Percentiles rank a stretch among this genome's conserved stretches.
Conservation (phyloP, 805 yeast genomes). For the Suhomyces sp. region DNA sequence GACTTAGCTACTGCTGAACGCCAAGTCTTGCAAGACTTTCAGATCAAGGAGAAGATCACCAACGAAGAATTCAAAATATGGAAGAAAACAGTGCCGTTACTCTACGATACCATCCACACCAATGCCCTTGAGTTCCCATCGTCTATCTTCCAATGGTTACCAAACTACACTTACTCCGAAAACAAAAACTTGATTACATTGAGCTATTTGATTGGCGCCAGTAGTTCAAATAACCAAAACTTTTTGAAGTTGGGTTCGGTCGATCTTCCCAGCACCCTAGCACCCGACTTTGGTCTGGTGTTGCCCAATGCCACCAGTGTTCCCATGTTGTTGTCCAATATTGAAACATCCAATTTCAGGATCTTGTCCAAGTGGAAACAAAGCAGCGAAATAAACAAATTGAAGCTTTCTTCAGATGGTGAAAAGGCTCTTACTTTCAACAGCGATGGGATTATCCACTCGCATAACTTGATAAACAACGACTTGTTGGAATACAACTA, state of each 20-base stretch:
- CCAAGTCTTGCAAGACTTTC: constrained; percentile 44
- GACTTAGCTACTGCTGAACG: constrained; percentile 28
- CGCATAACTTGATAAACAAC: constrained; percentile 31
- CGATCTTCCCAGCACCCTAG: constrained; percentile 49
- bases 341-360: constrained; percentile 35
- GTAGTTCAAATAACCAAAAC: constrained; percentile 42
- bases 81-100: constrained; percentile 80
- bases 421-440: constrained; percentile 54
- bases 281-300: constrained; percentile 29
- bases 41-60: constrained; percentile 56
- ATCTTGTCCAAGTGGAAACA: constrained; percentile 54
- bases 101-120: constrained; percentile 72
- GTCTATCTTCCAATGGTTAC: constrained; percentile 66
- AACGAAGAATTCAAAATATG: constrained; percentile 77
- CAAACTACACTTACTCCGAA: constrained; percentile 35
- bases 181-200: constrained; percentile 30
- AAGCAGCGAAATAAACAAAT: constrained; percentile 64
- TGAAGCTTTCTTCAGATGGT: constrained; percentile 51
- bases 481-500: constrained; percentile 35
- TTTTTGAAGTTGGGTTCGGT: constrained; percentile 45
- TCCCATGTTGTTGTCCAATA: constrained; percentile 17
- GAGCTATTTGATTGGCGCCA: constrained; percentile 49
- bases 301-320: constrained; percentile 22
- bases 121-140: constrained; percentile 69
- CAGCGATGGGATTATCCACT: constrained; percentile 47